These are phyloP conservation scores for Colletotrichum sp. DNA, from an alignment of 2,329 filamentous ascomycete species.

Conservation along the genomic window DNA sequence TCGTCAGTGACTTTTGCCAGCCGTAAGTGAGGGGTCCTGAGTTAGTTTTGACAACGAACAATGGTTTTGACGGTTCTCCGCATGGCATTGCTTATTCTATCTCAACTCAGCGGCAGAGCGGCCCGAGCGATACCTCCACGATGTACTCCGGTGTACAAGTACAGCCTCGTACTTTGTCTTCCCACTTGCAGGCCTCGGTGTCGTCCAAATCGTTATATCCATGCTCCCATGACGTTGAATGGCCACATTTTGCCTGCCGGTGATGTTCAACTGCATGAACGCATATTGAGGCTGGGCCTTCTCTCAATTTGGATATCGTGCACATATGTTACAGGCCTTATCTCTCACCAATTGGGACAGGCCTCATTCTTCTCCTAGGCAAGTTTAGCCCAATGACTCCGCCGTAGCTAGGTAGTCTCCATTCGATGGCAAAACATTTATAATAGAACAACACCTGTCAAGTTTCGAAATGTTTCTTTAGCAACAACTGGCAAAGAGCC, in stretches of 20 bases:
- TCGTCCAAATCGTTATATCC: neutral
- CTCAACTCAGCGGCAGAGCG: neutral
- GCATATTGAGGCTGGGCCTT: neutral
- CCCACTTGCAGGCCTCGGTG: neutral
- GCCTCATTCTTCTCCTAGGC: neutral
- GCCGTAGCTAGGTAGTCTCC: neutral
- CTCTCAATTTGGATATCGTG: neutral
- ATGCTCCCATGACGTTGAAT: neutral
- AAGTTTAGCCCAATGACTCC: neutral
- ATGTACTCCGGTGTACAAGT: neutral
- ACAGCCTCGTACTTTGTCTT: neutral
- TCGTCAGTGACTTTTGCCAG: neutral
- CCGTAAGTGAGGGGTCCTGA: neutral
- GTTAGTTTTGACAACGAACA: constrained; percentile 11
- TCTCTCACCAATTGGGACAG: neutral
- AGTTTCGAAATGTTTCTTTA: neutral
- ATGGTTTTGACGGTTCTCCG: neutral
- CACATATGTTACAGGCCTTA: neutral
- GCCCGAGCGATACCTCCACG: neutral
- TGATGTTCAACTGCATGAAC: neutral
- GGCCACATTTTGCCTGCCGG: neutral
- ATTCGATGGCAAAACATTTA: neutral
- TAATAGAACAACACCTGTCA: neutral
- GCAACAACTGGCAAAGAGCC: neutral
- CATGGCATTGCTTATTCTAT: neutral